These are phyloP conservation scores for Marvania coccoides DNA, from an alignment of 139 green algal species.

Conservation along the genomic window DNA sequence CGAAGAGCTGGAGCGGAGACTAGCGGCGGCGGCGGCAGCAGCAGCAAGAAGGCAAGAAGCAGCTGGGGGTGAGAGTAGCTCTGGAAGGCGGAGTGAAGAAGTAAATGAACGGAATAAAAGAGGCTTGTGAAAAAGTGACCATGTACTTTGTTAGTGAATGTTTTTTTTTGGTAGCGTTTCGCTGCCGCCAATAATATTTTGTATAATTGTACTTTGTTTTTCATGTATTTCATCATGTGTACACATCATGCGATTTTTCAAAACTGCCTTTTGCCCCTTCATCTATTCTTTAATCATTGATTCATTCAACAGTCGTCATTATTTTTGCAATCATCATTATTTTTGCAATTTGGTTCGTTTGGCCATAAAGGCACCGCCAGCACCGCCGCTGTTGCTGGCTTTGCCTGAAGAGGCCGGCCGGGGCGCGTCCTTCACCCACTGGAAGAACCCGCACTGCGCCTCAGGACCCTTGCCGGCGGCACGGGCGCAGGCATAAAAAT, in stretches of 20 bases:
- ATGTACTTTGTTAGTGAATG: no score
- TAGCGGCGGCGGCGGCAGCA: conserved; percentile 1
- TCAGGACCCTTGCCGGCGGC: conserved; percentile 7
- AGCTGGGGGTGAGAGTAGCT: no score
- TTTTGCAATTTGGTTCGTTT: background rate
- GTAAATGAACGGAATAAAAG: no score
- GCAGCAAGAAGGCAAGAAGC: background rate
- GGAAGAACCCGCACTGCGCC: conserved; percentile 31
- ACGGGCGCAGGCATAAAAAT: conserved; percentile 27
- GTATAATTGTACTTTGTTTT: background rate
- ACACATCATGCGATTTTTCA: background rate
- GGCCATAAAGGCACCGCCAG: background rate
- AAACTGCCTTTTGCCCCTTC: background rate
- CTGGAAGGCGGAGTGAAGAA: no score
- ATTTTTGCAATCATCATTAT: background rate
- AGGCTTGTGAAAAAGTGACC: no score
- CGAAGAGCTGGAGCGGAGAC: conserved; percentile 6
- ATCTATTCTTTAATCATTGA: background rate
- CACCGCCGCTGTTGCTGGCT: background rate
- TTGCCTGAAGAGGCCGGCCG: background rate
- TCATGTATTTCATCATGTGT: background rate
- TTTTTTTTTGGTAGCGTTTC: no score
- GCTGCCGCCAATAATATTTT: no score
- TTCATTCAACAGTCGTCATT: background rate
- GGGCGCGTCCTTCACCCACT: conserved; percentile 21